A percentile compares a stretch with the other conserved stretches of the same genome.
These are phyloP conservation scores for Volutella citrinella DNA, from an alignment of 2,329 filamentous ascomycete species.

Conservation along the genomic window DNA sequence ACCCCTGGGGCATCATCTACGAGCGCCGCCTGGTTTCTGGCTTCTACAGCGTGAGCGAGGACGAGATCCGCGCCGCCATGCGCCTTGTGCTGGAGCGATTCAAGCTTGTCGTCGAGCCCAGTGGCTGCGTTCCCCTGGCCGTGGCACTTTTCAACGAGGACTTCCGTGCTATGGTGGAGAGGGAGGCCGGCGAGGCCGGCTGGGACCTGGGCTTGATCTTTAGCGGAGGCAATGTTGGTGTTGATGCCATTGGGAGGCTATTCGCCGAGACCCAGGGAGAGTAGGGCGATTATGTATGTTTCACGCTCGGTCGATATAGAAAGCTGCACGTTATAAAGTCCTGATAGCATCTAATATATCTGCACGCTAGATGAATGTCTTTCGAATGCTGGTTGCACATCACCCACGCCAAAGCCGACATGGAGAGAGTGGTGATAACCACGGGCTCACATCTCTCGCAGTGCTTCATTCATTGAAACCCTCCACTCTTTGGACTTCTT, in stretches of 20 bases:
- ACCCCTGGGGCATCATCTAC: slow-evolving; percentile 76
- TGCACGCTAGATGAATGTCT: too few relatives aligned
- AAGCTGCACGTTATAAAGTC: not conserved
- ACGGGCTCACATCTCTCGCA: slow-evolving; percentile 25
- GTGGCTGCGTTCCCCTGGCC: slow-evolving; percentile 78
- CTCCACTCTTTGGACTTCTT: slow-evolving; percentile 63
- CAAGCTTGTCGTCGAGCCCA: slow-evolving; percentile 90
- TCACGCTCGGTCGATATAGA: too few relatives aligned
- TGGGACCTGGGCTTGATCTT: slow-evolving; percentile 68
- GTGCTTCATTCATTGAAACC: slow-evolving; percentile 53
- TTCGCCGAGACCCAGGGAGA: slow-evolving; percentile 32
- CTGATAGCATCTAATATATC: too few relatives aligned
- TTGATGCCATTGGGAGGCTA: slow-evolving; percentile 51
- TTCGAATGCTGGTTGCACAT: too few relatives aligned
- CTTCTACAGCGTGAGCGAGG: slow-evolving; percentile 73
- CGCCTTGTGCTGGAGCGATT: slow-evolving; percentile 77
- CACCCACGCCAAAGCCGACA: too few relatives aligned
- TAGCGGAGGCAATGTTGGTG: slow-evolving; percentile 57
- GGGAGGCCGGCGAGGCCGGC: slow-evolving; percentile 66
- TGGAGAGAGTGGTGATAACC: too few relatives aligned
- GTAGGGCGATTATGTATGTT: too few relatives aligned
- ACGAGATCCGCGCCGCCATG: slow-evolving; percentile 76
- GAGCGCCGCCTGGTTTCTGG: slow-evolving; percentile 66
- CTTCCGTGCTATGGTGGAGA: slow-evolving; percentile 68
- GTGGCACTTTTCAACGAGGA: slow-evolving; percentile 83